phyloP scores from a whole-genome alignment of 2,329 filamentous ascomycete species.

The Clathrospora elynae region DNA sequence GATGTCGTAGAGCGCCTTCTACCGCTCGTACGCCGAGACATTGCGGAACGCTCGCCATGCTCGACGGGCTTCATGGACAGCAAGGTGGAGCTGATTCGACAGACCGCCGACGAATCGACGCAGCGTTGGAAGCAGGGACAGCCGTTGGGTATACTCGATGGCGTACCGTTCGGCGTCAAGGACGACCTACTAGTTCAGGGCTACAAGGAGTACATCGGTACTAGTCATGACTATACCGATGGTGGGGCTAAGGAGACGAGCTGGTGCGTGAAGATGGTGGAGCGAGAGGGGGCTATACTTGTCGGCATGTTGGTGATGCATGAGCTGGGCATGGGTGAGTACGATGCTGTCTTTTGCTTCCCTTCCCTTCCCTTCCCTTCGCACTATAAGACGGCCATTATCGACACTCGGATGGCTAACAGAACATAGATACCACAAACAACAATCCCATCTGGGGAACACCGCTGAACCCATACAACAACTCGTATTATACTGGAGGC shows the following conservation, averaged over 20 bases:
- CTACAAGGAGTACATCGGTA: conserved; percentile 70
- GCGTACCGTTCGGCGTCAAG: conserved; percentile 82
- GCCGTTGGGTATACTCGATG: conserved; percentile 73
- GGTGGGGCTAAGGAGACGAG: conserved; percentile 59
- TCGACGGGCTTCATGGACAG: conserved; percentile 74
- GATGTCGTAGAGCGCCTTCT: conserved; percentile 74
- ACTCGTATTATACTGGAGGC: conserved; percentile 77
- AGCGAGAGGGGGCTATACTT: conserved; percentile 75
- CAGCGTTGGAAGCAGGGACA: conserved; percentile 70
- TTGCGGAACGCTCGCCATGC: conserved; percentile 62
- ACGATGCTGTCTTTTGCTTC: neutral
- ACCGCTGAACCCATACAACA: conserved; percentile 77
- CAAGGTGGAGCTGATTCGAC: conserved; percentile 65
- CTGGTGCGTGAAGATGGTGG: conserved; percentile 73
- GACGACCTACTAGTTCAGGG: conserved; percentile 76
- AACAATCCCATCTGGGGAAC: conserved; percentile 79
- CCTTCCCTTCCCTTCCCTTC: too few species aligned
- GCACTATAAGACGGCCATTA: too few species aligned
- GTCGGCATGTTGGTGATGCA: conserved; percentile 81
- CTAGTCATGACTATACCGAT: conserved; percentile 62
- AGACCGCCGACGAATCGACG: conserved; percentile 74
- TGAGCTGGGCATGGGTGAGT: conserved; percentile 71
- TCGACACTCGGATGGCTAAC: neutral
- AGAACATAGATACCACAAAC: conserved; percentile 71
- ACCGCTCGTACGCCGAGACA: conserved; percentile 68